Evolutionary conservation across 768 basidiomycete genomes (phyloP).

Genomic region (Tricholoma flavovirens): DNA sequence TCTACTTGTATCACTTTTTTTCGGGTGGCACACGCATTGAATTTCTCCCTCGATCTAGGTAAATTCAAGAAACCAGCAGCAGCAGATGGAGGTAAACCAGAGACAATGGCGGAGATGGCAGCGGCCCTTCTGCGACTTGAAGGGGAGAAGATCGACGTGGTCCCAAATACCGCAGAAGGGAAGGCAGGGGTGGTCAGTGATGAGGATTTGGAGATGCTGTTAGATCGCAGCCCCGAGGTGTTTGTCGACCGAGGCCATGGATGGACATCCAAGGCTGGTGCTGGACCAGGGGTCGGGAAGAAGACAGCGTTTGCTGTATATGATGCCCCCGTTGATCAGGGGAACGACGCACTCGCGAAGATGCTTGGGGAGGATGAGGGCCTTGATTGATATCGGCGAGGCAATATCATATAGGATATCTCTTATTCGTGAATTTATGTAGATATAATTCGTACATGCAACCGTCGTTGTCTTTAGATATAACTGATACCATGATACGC

Average conservation of each 20-base stretch:
- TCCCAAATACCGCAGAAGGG: conserved; percentile 64
- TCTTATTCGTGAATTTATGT: neutral
- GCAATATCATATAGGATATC: neutral
- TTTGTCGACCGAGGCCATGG: conserved; percentile 66
- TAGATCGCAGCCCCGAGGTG: conserved; percentile 75
- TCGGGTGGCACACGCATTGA: neutral
- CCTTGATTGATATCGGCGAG: neutral
- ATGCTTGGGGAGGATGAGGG: conserved; percentile 49
- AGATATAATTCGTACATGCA: too few species aligned
- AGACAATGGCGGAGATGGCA: conserved; percentile 77
- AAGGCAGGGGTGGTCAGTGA: conserved; percentile 75
- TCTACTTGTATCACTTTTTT: neutral
- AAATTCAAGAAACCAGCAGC: conserved; percentile 77
- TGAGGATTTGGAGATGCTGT: conserved; percentile 68
- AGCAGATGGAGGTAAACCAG: conserved; percentile 42
- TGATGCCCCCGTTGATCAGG: conserved; percentile 55
- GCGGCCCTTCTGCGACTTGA: conserved; percentile 73
- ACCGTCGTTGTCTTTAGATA: too few species aligned
- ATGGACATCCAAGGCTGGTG: conserved; percentile 51
- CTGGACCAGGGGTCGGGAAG: conserved; percentile 19
- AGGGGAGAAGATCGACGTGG: conserved; percentile 86
- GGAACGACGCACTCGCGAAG: conserved; percentile 63
- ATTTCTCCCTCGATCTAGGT: conserved; percentile 35
- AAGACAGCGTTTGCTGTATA: conserved; percentile 75
- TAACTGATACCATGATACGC: too few species aligned